Percentiles rank a stretch among this genome's conserved stretches.
These are phyloP conservation scores for Aleurites moluccanus DNA, from an alignment of 441 rosid genomes.

Conservation along the genomic window DNA sequence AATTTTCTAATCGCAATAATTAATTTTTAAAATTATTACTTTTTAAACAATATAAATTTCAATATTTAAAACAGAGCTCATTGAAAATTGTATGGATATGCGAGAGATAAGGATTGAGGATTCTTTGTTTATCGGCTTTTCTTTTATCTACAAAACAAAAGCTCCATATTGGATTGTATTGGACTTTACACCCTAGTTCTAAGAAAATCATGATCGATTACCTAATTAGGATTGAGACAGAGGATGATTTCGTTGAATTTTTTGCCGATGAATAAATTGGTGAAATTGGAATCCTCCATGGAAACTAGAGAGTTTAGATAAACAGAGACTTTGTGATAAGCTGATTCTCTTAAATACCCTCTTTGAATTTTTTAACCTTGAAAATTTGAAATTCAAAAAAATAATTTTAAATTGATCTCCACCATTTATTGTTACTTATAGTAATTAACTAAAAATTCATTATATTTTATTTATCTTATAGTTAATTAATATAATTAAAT, in stretches of 20 bases:
- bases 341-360: slow-evolving; percentile 58
- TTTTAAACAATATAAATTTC: too few species aligned
- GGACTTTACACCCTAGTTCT: slow-evolving; percentile 52
- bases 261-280: slow-evolving; percentile 70
- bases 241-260: slow-evolving; percentile 64
- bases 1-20: too few species aligned
- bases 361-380: slow-evolving; percentile 71
- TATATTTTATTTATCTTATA: too few species aligned
- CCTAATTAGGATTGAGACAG: slow-evolving; percentile 60
- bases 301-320: slow-evolving; percentile 58
- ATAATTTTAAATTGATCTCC: slow-evolving; percentile 46
- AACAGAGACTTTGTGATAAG: slow-evolving; percentile 56
- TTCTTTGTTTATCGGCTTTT: slow-evolving; percentile 72
- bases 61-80: too few species aligned
- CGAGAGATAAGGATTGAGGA: slow-evolving; percentile 78
- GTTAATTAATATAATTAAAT: too few species aligned
- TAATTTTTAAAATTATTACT: too few species aligned
- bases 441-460: too few species aligned
- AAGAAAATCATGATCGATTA: slow-evolving; percentile 63
- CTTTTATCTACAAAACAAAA: slow-evolving; percentile 63
- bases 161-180: slow-evolving; percentile 14
- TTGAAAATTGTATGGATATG: slow-evolving; percentile 78
- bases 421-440: slow-evolving; percentile 51
- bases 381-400: slow-evolving; percentile 67
- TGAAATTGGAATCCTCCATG: slow-evolving; percentile 72